Evolutionary conservation across 129 eudicot genomes (phyloP).

Genomic region (Arctium lappa): DNA sequence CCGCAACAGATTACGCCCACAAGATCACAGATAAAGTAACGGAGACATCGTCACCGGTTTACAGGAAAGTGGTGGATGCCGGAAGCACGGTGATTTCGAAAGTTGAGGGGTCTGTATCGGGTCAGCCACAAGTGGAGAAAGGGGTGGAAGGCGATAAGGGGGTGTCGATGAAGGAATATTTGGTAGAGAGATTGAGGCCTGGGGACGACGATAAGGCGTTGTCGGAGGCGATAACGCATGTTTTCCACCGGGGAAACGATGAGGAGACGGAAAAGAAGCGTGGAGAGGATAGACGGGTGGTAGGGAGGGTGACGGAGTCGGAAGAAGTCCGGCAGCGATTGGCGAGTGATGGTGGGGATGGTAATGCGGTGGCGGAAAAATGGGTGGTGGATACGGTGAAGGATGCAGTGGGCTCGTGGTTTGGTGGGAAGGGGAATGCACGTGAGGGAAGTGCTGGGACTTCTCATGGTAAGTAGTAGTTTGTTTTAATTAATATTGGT

Average conservation of each 20-base stretch:
- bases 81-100: conserved; percentile 44
- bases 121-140: not conserved
- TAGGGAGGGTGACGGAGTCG: conserved; percentile 68
- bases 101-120: conserved; percentile 30
- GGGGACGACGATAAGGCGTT: conserved; percentile 77
- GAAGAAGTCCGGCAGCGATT: conserved; percentile 50
- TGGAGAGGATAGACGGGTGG: conserved; percentile 2
- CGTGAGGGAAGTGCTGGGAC: conserved; percentile 34
- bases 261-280: conserved; percentile 15
- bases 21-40: conserved; percentile 37
- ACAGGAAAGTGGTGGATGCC: conserved; percentile 46
- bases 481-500: not conserved
- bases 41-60: conserved; percentile 44
- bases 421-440: conserved; percentile 46
- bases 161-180: conserved; percentile 47
- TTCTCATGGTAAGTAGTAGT: conserved; percentile 22
- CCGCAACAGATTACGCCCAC: conserved; percentile 45
- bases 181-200: conserved; percentile 65
- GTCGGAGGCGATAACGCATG: conserved; percentile 49
- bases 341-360: conserved; percentile 35
- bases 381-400: conserved; percentile 47
- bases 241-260: conserved; percentile 31
- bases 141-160: conserved; percentile 36
- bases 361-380: conserved; percentile 27
- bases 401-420: conserved; percentile 55